phyloP scores from a whole-genome alignment of 306 rosid genomes.

The cucumber (Cucumis sativus) region Cucumber_9930_V3 NC_026657.2:29556501-29557000 shows the following conservation, averaged over 20 bases:
- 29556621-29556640: background rate
- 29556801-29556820: conserved; percentile 38
- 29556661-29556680: background rate
- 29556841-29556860: background rate
- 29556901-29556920: background rate
- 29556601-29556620: background rate
- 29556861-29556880: background rate
- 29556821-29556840: background rate
- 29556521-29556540: background rate
- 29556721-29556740: background rate
- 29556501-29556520: background rate
- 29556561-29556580: conserved; percentile 6
- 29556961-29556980: background rate
- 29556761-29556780: conserved; percentile 53
- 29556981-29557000: background rate
- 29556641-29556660: background rate
- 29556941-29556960: background rate
- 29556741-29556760: conserved; percentile 8
- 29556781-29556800: conserved; percentile 49
- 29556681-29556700: background rate
- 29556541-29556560: background rate
- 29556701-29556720: background rate
- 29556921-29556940: background rate
- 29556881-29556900: too few species aligned
- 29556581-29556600: background rate